Evolutionary conservation across 1,284 basidiomycete genomes (phyloP).

Genomic region (Leccinum cinnamomeum): DNA sequence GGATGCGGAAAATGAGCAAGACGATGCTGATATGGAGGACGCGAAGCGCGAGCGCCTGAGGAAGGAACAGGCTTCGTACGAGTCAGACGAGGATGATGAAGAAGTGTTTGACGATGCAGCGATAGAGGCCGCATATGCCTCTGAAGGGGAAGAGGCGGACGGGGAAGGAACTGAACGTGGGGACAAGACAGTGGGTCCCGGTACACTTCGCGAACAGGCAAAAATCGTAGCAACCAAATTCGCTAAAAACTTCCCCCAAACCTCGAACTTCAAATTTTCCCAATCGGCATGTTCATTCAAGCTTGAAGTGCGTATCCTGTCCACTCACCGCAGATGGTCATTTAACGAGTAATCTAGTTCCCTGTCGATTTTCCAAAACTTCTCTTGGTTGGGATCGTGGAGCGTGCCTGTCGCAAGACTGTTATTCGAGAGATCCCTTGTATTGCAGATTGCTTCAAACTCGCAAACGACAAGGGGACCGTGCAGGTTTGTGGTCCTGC

Average conservation of each 20-base stretch:
- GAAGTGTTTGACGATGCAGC: constrained; percentile 52
- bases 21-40: constrained; percentile 79
- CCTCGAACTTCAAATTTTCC: constrained; percentile 77
- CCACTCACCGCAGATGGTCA: not conserved
- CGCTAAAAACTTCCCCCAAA: constrained; percentile 53
- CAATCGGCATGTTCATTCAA: constrained; percentile 74
- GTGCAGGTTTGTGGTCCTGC: constrained; percentile 47
- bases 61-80: constrained; percentile 75
- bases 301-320: constrained; percentile 63
- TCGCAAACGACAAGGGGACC: constrained; percentile 47
- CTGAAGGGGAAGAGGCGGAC: constrained; percentile 43
- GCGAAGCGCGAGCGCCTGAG: constrained; percentile 66
- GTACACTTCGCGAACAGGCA: constrained; percentile 44
- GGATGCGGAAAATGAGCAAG: constrained; percentile 64
- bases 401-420: constrained; percentile 79
- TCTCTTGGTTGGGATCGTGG: constrained; percentile 88
- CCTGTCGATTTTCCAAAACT: constrained; percentile 75
- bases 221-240: constrained; percentile 51
- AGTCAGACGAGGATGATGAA: constrained; percentile 58
- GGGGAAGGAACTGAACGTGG: constrained; percentile 31
- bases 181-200: constrained; percentile 35
- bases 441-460: constrained; percentile 80
- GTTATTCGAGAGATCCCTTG: constrained; percentile 87
- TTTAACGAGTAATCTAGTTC: constrained; percentile 46
- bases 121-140: constrained; percentile 70